Conservation (phyloP, 176 grass and related monocot genomes). For the Guadua angustifolia region DNA sequence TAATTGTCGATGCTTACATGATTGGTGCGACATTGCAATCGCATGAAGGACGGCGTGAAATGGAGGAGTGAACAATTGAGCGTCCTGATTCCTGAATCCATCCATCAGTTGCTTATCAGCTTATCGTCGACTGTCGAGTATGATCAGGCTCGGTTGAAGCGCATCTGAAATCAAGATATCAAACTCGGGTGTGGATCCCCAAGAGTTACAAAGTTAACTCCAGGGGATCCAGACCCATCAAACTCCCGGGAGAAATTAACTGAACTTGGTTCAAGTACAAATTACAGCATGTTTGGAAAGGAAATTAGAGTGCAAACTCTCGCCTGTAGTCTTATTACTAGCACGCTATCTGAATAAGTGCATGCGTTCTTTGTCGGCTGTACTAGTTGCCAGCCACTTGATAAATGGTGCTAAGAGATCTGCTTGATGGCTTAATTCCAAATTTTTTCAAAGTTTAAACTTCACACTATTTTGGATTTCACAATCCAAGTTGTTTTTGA, state of each 20-base stretch:
- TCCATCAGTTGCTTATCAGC: background rate
- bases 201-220: too few species aligned
- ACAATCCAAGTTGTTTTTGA: constrained; percentile 7
- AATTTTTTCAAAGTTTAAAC: background rate
- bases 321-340: background rate
- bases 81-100: background rate
- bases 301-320: background rate
- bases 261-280: background rate
- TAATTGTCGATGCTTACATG: background rate
- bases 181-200: background rate
- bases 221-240: background rate
- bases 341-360: background rate
- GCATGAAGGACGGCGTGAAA: background rate
- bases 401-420: background rate
- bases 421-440: background rate
- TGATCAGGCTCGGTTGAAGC: background rate
- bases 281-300: background rate
- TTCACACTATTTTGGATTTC: background rate
- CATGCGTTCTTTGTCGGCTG: background rate
- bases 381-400: background rate
- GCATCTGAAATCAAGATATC: background rate
- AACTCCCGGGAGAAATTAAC: background rate
- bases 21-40: background rate
- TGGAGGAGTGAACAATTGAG: background rate
- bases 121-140: background rate